A percentile compares a stretch with the other conserved stretches of the same genome.
Conservation (phyloP, 2,329 filamentous ascomycete species). For the Arthrobotrys musiformis region DNA sequence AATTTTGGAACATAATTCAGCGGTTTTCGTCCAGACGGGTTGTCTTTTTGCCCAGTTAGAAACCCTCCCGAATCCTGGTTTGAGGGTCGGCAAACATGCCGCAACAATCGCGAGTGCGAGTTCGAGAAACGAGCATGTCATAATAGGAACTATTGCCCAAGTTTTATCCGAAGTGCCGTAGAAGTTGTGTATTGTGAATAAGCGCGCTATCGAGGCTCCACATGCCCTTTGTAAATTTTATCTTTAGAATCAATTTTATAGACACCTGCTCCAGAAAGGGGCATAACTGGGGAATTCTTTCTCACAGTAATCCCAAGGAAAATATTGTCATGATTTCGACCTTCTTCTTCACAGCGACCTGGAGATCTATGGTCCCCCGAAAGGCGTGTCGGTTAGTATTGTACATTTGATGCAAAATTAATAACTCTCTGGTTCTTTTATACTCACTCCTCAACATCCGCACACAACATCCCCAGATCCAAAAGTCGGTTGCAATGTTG, state of each 20-base stretch:
- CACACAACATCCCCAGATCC: constrained; percentile 41
- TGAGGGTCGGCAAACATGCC: constrained; percentile 36
- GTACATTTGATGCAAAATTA: not conserved
- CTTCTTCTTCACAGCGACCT: constrained; percentile 35
- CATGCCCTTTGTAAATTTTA: constrained; percentile 16
- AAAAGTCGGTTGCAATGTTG: constrained; percentile 54
- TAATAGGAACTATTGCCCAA: constrained; percentile 45
- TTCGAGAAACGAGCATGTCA: constrained; percentile 44
- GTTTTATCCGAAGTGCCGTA: constrained; percentile 35
- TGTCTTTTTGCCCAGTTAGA: constrained; percentile 13
- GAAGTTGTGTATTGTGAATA: constrained; percentile 37
- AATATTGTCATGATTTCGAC: constrained; percentile 44
- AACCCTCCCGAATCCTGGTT: constrained; percentile 34
- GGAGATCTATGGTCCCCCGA: constrained; percentile 10
- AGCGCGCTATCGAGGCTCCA: constrained; percentile 36
- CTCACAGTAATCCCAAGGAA: constrained; percentile 40
- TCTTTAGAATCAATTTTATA: not conserved
- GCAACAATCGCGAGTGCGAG: constrained; percentile 25
- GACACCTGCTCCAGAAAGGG: no score
- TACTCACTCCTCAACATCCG: constrained; percentile 38
- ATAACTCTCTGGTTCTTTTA: no score
- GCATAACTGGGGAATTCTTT: not conserved
- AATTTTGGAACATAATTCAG: constrained; percentile 10
- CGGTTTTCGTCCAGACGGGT: not conserved
- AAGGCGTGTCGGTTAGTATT: no score